Evolutionary conservation across 1,284 basidiomycete genomes (phyloP), one percentile per base, ranked within the genome.

Genomic region (Pseudozyma sp.): DNA sequence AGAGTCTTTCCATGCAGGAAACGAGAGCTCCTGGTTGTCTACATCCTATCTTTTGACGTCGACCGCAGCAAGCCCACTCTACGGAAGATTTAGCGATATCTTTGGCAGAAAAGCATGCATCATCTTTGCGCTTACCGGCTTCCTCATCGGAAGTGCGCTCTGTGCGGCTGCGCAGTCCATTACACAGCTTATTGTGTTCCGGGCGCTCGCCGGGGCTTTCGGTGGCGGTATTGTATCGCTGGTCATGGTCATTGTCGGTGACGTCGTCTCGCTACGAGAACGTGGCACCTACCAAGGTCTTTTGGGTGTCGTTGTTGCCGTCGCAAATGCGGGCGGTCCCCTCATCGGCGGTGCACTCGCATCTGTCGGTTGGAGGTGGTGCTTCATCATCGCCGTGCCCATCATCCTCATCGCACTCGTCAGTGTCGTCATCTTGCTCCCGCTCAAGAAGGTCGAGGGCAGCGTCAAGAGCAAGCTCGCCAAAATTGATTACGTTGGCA

Each of bases 121-220:
- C 44, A 88, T 89, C 44, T 89, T 92, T 87, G 80, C 85, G 12
- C 86, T 92, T 45, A 91, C 90, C 82, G 88, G 91, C 85, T 81
- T 91, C 42, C 55, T 80, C 18, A 61, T 86, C 45, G 85, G 84
- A 4, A 81, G 79, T 13, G 74, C 85, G 11, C 83, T 91, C 21
- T 70, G 67, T 45, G 63, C 75, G 3, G 68, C 68, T 8, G 64
- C 70, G 0, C 66, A 77, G 49, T 65, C 63, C 19, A 91, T 93
- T 78, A 86, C 90, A 2, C 88, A 92, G 76, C 86, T 93, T 55
- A 93, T 93, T 77, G 85, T 92, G 2, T 91, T 92, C 73, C 88
- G 92, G 45, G 90, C 83, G 0, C 25, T 92, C 39, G 88, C 90
- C 18, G 91, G 91, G 25, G 88, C 88, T 0, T 91, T 91, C 12